These are phyloP conservation scores for Podila verticillata DNA, from an alignment of 192 early-diverging fungal species.

Conservation along the genomic window DNA sequence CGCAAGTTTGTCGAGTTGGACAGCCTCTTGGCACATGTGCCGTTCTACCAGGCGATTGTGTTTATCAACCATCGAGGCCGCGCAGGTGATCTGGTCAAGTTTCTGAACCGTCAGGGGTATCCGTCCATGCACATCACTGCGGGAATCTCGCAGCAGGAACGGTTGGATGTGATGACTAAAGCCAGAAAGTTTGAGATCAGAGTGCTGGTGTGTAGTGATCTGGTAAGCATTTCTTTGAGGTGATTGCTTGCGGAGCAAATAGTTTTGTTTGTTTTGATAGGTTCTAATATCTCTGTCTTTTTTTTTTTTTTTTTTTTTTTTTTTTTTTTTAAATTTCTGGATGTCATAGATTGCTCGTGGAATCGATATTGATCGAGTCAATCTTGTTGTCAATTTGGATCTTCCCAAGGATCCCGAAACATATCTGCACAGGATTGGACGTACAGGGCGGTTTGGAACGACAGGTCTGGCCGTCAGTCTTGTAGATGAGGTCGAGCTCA, in stretches of 20 bases:
- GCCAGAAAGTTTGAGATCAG: slow-evolving; percentile 63
- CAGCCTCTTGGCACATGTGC: slow-evolving; percentile 54
- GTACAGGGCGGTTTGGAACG: slow-evolving; percentile 82
- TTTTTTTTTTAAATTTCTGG: background rate
- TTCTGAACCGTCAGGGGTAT: slow-evolving; percentile 61
- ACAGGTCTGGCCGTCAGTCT: slow-evolving; percentile 66
- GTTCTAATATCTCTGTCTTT: background rate
- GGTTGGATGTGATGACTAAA: slow-evolving; percentile 61
- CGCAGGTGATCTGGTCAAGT: slow-evolving; percentile 58
- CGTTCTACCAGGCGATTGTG: slow-evolving; percentile 71
- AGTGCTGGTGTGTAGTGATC: slow-evolving; percentile 68
- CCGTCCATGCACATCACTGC: slow-evolving; percentile 59
- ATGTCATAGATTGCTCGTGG: slow-evolving; percentile 63
- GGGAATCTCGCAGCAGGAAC: slow-evolving; percentile 54
- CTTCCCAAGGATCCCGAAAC: slow-evolving; percentile 72
- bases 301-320: background rate
- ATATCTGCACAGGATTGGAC: slow-evolving; percentile 84
- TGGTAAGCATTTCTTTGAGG: slow-evolving; percentile 51
- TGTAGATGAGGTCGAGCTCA: slow-evolving; percentile 43
- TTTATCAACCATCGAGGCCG: slow-evolving; percentile 65
- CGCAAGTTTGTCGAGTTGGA: slow-evolving; percentile 58
- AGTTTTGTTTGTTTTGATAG: background rate
- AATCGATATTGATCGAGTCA: slow-evolving; percentile 79
- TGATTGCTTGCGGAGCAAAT: background rate
- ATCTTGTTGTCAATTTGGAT: slow-evolving; percentile 81